phyloP scores from a whole-genome alignment of 495 filamentous ascomycete genomes.

The Penicillium taxi region DNA sequence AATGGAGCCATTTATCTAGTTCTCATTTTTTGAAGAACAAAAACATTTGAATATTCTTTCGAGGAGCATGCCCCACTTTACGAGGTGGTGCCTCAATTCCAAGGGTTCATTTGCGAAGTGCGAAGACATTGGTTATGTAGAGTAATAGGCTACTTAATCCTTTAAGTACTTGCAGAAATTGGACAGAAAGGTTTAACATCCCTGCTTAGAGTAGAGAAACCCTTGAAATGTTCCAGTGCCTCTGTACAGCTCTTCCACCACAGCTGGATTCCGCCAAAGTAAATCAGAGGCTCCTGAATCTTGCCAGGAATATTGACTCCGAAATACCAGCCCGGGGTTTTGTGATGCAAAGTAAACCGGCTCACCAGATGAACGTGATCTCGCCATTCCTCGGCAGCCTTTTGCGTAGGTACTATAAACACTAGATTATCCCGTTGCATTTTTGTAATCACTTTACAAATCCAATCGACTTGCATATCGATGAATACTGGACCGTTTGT shows the following conservation, averaged over 20 bases:
- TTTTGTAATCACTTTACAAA: slow-evolving; percentile 38
- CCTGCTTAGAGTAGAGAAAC: slow-evolving; percentile 2
- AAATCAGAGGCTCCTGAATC: slow-evolving; percentile 30
- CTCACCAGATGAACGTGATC: slow-evolving; percentile 20
- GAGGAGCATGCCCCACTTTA: no score
- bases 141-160: background rate
- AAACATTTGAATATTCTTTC: no score
- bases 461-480: slow-evolving; percentile 47
- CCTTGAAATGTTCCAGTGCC: slow-evolving; percentile 15
- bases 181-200: no score
- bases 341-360: slow-evolving; percentile 24
- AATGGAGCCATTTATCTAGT: no score
- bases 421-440: slow-evolving; percentile 26
- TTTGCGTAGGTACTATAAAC: slow-evolving; percentile 32
- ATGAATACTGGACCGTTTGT: slow-evolving; percentile 45
- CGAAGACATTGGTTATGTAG: no score
- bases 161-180: no score
- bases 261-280: slow-evolving; percentile 31
- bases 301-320: slow-evolving; percentile 41
- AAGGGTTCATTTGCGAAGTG: no score
- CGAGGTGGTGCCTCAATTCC: no score
- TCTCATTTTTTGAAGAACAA: no score
- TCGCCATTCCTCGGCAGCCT: slow-evolving; percentile 32
- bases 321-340: slow-evolving; percentile 37
- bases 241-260: slow-evolving; percentile 15